These are phyloP conservation scores for Solanum verrucosum DNA, from an alignment of 257 asterid genomes.

Conservation along the genomic window DNA sequence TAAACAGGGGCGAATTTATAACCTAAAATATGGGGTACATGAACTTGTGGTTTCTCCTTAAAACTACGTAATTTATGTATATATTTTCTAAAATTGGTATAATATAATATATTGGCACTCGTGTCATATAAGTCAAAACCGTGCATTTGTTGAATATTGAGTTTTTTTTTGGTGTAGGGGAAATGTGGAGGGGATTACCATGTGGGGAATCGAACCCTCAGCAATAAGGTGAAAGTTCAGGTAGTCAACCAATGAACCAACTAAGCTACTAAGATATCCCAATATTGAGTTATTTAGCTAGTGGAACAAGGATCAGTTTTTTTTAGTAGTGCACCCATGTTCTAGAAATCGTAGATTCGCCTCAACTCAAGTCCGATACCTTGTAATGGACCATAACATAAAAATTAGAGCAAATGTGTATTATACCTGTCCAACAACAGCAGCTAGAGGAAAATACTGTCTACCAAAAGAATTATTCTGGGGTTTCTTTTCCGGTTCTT, in stretches of 20 bases:
- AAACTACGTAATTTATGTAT: not conserved
- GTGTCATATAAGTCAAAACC: not conserved
- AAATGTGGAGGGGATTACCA: not conserved
- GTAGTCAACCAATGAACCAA: not conserved
- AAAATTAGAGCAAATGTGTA: not conserved
- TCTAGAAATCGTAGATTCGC: not conserved
- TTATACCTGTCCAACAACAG: slow-evolving; percentile 93
- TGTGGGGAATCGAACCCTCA: not conserved
- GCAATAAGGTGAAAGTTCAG: not conserved
- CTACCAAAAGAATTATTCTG: slow-evolving; percentile 44
- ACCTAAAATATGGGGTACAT: not conserved
- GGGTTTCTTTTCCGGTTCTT: not conserved
- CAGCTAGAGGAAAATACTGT: slow-evolving; percentile 84
- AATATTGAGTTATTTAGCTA: not conserved
- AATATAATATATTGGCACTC: not conserved
- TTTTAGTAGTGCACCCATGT: not conserved
- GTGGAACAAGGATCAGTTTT: not conserved
- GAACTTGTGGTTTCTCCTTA: not conserved
- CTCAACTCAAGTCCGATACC: not conserved
- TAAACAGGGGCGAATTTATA: not conserved
- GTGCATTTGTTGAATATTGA: not conserved
- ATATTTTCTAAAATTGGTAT: not conserved
- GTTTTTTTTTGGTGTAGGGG: not conserved
- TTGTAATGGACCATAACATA: not conserved
- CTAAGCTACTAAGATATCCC: not conserved